Percentiles rank a stretch among this genome's conserved stretches.
Evolutionary conservation across 106 monocot genomes (phyloP).

Genomic region (Hemerocallis citrina): DNA sequence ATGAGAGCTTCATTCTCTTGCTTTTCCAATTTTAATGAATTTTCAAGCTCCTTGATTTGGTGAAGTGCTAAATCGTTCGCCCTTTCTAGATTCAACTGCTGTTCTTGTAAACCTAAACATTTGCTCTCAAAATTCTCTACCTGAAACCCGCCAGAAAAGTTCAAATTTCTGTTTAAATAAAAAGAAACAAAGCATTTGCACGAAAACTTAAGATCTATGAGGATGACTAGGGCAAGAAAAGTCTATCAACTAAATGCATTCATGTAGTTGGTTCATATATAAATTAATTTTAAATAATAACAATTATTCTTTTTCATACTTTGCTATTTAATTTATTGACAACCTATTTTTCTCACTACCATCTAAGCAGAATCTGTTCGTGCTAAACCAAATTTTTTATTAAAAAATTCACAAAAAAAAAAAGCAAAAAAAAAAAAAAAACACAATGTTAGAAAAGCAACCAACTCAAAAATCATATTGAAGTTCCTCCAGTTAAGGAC

Average conservation of each 20-base stretch:
- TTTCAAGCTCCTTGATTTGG: slow-evolving; percentile 28
- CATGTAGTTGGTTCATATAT: background rate
- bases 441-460: background rate
- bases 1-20: slow-evolving; percentile 16
- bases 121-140: slow-evolving; percentile 30
- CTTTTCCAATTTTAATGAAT: slow-evolving; percentile 20
- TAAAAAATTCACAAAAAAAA: too few species aligned
- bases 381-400: too few species aligned
- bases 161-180: background rate
- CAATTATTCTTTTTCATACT: too few species aligned
- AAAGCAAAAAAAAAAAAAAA: background rate
- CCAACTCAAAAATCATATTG: background rate
- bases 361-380: too few species aligned
- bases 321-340: too few species aligned
- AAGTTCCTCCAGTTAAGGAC: background rate
- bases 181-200: slow-evolving; percentile 1
- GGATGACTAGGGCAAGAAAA: background rate
- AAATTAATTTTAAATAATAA: too few species aligned
- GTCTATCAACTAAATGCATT: background rate
- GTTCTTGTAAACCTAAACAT: slow-evolving; percentile 26
- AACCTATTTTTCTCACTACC: too few species aligned
- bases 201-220: slow-evolving; percentile 1
- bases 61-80: slow-evolving; percentile 22
- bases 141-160: slow-evolving; percentile 13
- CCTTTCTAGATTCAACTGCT: slow-evolving; percentile 18